These are phyloP conservation scores for Verticillium tricorpus DNA, from an alignment of 2,329 filamentous ascomycete genomes.

Conservation along the genomic window DNA sequence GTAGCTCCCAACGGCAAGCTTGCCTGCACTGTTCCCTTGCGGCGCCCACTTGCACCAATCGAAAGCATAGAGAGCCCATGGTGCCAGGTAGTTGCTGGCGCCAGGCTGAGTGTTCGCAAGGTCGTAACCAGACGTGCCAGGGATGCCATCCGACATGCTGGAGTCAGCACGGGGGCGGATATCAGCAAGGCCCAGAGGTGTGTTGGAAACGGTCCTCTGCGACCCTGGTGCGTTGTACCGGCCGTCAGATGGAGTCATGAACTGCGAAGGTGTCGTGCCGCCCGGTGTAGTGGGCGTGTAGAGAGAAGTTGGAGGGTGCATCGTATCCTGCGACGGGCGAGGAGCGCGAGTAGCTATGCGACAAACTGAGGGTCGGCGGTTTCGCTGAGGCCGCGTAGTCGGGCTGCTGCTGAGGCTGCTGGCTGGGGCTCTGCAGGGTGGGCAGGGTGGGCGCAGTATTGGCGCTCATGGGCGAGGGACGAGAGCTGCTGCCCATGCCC, in stretches of 20 bases:
- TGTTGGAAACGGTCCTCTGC: slow-evolving; percentile 68
- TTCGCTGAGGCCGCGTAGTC: slow-evolving; percentile 63
- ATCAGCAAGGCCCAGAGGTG: slow-evolving; percentile 84
- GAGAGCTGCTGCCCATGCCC: slow-evolving; percentile 28
- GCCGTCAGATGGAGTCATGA: slow-evolving; percentile 11
- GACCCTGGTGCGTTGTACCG: slow-evolving; percentile 54
- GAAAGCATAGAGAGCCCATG: slow-evolving; percentile 93
- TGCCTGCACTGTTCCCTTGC: slow-evolving; percentile 74
- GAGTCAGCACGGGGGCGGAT: slow-evolving; percentile 85
- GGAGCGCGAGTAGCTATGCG: slow-evolving; percentile 78
- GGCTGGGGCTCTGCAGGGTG: slow-evolving; percentile 33
- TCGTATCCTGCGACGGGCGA: slow-evolving; percentile 67
- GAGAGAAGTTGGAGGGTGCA: slow-evolving; percentile 41
- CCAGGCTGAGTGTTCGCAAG: slow-evolving; percentile 59
- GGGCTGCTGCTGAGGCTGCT: slow-evolving; percentile 37
- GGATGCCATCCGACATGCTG: slow-evolving; percentile 66
- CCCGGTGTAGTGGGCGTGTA: slow-evolving; percentile 64
- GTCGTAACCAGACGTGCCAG: slow-evolving; percentile 61
- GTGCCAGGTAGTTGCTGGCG: slow-evolving; percentile 90
- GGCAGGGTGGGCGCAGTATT: slow-evolving; percentile 42
- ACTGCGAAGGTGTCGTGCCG: slow-evolving; percentile 15
- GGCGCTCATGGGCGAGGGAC: slow-evolving; percentile 32
- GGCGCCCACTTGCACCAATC: slow-evolving; percentile 99
- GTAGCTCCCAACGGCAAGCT: slow-evolving; percentile 93
- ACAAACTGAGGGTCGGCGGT: slow-evolving; percentile 57